Base-by-base conservation (phyloP, 1,139 yeast species). In the Kodamaea sp. region DNA sequence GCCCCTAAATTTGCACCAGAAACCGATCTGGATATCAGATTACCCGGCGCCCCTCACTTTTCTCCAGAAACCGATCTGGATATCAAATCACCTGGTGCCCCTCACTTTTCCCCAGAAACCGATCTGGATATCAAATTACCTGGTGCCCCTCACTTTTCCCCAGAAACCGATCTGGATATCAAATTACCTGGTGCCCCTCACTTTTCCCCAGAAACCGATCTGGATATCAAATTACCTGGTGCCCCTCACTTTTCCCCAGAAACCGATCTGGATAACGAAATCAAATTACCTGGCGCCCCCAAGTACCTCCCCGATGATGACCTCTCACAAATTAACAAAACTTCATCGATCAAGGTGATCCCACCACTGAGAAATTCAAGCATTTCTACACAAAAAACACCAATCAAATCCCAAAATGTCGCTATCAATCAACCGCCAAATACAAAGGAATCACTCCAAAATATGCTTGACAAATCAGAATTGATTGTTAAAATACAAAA, bases 401-500 rank as follows among this genome's bases (percentile, higher is more conserved):
- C 24, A 35, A 8, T 28, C 29, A 6, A 29, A 9, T 15, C 23
- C 27, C 8, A 27, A 32, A n/a, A 15, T 24, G 23, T 27, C 32
- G 27, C 29, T 40, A 2, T 36, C 32, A 32, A 37, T 9, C 24
- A 30, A 11, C 34, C 41, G 4, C 35, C 37, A 5, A 54, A 65
- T 29, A 62, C 78, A 7, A 66, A 66, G 43, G 73, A 64, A 24
- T 73, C 75, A 33, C 73, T 84, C 24, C 62, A 63, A 29, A 57
- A 64, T 29, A 75, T 84, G 32, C 58, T 85, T 43, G 74, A 75
- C 45, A 72, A 75, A 32, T 76, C 84, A 12, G 88, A 84, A 43
- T 67, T 73, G 29, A 79, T 84, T 20, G 49, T 76, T n/a, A 67
- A 73, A 48, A 85, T 89, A 1, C 97, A 90, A 56, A 88, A 85